A percentile compares a stretch with the other conserved stretches of the same genome.
Conservation (phyloP, 306 rosid species). For the Medicago lupulina region DNA sequence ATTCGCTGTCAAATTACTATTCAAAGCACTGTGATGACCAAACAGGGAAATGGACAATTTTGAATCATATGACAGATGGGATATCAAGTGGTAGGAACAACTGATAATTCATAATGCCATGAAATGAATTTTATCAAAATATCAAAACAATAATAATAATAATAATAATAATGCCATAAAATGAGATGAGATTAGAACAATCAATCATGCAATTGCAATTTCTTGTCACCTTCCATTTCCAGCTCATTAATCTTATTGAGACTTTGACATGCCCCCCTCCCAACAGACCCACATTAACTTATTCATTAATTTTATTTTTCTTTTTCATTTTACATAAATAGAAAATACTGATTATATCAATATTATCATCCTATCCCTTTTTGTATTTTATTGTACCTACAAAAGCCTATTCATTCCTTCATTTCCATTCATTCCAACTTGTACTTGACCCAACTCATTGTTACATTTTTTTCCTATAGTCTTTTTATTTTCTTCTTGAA, state of each 20-base stretch:
- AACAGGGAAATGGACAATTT: constrained; percentile 40
- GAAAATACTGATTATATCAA: constrained; percentile 27
- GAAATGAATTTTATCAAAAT: not conserved
- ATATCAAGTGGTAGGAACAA: constrained; percentile 58
- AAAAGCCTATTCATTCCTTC: constrained; percentile 43
- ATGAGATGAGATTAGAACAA: constrained; percentile 34
- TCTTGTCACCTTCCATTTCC: constrained; percentile 76
- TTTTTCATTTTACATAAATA: constrained; percentile 1
- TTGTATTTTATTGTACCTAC: constrained; percentile 45
- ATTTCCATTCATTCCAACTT: constrained; percentile 24
- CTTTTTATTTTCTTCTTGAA: no score
- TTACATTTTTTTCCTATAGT: not conserved
- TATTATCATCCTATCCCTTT: constrained; percentile 4
- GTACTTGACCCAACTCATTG: constrained; percentile 5
- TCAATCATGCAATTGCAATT: constrained; percentile 50
- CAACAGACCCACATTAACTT: constrained; percentile 77
- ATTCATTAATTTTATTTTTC: constrained; percentile 46
- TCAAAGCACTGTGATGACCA: constrained; percentile 38
- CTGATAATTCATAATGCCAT: constrained; percentile 56
- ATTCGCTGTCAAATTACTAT: constrained; percentile 32
- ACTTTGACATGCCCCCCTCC: constrained; percentile 66
- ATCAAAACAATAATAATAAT: not conserved
- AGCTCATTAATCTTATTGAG: constrained; percentile 68
- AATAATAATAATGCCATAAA: constrained; percentile 49
- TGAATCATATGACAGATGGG: constrained; percentile 56